Conservation (phyloP, 2,329 filamentous ascomycete genomes). For the Ceratocystis lukuohia region DNA sequence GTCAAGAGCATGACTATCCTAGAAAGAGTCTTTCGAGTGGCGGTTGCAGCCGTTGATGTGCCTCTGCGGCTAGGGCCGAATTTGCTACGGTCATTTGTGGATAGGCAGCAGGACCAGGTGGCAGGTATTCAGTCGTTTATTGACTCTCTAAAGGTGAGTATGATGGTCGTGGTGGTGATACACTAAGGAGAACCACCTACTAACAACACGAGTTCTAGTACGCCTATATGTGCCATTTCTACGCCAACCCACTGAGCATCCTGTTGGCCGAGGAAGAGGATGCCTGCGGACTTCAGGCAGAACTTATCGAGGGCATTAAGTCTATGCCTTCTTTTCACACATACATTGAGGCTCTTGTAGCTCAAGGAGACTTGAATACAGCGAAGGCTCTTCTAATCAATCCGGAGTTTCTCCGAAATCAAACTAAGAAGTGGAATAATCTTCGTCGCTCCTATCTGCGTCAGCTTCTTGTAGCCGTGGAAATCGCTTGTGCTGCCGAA, state of each 20-base stretch:
- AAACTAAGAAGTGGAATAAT: conserved; percentile 5
- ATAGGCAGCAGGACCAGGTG: conserved; percentile 63
- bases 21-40: conserved; percentile 55
- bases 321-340: conserved; percentile 54
- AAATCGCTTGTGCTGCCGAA: conserved; percentile 15
- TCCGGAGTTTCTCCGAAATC: conserved; percentile 5
- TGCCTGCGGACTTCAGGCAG: conserved; percentile 33
- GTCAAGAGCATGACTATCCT: conserved; percentile 58
- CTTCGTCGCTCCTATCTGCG: neutral
- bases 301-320: conserved; percentile 55
- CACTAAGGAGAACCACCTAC: neutral
- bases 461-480: conserved; percentile 12
- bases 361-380: conserved; percentile 4
- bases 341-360: conserved; percentile 16
- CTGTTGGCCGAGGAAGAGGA: conserved; percentile 33
- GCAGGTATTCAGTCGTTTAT: conserved; percentile 62
- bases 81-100: conserved; percentile 49
- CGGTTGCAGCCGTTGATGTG: conserved; percentile 44
- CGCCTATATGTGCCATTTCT: conserved; percentile 76
- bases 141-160: conserved; percentile 50
- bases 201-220: conserved; percentile 38
- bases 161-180: neutral
- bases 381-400: conserved; percentile 6
- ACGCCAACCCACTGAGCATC: conserved; percentile 60
- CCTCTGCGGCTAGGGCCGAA: conserved; percentile 49